Base-by-base conservation (phyloP, 2,329 filamentous ascomycete genomes). In the Ophiostoma sp. region DNA sequence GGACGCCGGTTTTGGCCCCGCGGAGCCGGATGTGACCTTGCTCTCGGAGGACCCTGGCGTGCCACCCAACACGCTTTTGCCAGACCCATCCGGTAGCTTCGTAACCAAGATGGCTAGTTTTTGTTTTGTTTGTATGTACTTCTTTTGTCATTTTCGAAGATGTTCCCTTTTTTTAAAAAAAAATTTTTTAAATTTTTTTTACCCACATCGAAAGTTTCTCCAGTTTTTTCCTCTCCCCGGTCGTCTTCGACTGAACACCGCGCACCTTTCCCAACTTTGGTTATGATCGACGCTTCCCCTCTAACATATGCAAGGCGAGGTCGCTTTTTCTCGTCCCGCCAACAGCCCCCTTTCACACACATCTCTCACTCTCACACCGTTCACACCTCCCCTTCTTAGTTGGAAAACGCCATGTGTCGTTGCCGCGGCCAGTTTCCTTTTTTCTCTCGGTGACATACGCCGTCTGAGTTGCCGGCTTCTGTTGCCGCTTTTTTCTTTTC, bases 11-110 rank as follows among this genome's bases (percentile, higher is more conserved):
- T 78, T 76, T 74, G 75, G 75, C 19, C 72, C 70, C 12, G 75
- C 57, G 3, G 72, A 76, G 4, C 68, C 77, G 3, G 68, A 71
- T 19, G 76, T 80, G 63, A 78, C 77, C 9, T 74, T 79, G 33
- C 64, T 80, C 39, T 15, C 63, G 1, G 72, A 69, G 1, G 75
- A 77, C 12, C 71, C 71, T 3, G 68, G 73, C 4, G 48, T 28
- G 15, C 25, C 50, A 68, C 69, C 50, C 69, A 76, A 75, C 19
- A 76, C 79, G 22, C 63, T 79, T 19, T 36, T 80, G 15, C 68
- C 77, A 28, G 86, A 89, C 76, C 85, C 85, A 1, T 81, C 85
- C 12, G 45, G 66, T 52, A 52, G 66, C 66, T 28, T 52, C 45
- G 28, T 52, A 36, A 9, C n/a, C n/a, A 64, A 45, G 3, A 28